These are phyloP conservation scores for Calonectria hawksworthii DNA, from an alignment of 2,329 filamentous ascomycete genomes.

Conservation along the genomic window DNA sequence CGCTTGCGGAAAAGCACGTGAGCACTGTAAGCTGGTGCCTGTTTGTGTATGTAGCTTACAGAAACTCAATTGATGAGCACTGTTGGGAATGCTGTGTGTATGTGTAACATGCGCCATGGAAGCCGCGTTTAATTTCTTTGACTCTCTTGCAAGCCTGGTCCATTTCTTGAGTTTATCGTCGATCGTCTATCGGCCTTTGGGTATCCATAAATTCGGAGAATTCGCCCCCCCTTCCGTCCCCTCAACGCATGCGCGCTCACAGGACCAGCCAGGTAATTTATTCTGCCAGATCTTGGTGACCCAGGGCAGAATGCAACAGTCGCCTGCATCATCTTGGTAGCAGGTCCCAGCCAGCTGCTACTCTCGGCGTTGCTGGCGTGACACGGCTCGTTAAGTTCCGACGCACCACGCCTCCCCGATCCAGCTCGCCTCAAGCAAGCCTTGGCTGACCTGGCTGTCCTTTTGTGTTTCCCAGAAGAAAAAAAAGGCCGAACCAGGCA, in stretches of 20 bases:
- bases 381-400: conserved; percentile 14
- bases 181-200: neutral
- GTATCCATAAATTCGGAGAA: neutral
- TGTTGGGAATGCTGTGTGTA: neutral
- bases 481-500: neutral
- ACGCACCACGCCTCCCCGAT: conserved; percentile 6
- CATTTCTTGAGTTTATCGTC: neutral
- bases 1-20: conserved; percentile 25
- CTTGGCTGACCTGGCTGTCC: neutral
- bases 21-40: conserved; percentile 8
- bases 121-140: neutral
- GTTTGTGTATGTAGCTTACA: neutral
- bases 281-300: neutral
- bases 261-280: neutral
- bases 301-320: conserved; percentile 9
- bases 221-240: neutral
- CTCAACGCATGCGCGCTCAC: neutral
- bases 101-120: neutral
- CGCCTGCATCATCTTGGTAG: conserved; percentile 28
- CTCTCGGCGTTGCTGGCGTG: conserved; percentile 20
- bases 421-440: neutral
- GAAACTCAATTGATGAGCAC: conserved; percentile 13
- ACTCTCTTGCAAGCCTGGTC: neutral
- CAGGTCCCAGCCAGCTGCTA: conserved; percentile 16
- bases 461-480: neutral